phyloP scores from a whole-genome alignment of 768 basidiomycete genomes.

The Tulasnella sp. region DNA sequence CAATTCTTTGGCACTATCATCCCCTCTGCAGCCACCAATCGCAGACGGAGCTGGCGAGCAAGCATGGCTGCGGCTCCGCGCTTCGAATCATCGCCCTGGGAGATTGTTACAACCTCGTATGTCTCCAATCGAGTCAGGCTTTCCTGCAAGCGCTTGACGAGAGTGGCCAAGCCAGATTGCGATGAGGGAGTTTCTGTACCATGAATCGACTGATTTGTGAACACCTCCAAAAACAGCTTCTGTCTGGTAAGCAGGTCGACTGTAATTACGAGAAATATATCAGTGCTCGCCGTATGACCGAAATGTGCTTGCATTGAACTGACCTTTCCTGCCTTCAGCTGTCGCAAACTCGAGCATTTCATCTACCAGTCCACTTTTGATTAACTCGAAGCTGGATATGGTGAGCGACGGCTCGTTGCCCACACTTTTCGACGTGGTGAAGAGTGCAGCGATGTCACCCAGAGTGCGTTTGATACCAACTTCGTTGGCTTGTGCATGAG shows the following conservation, averaged over 20 bases:
- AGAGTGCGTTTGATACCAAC: constrained; percentile 50
- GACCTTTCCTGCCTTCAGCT: constrained; percentile 49
- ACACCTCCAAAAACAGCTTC: constrained; percentile 68
- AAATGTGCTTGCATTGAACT: constrained; percentile 22
- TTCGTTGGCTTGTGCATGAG: constrained; percentile 44
- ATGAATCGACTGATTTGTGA: constrained; percentile 46
- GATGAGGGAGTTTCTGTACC: constrained; percentile 27
- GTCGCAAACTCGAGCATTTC: constrained; percentile 73
- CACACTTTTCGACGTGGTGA: constrained; percentile 39
- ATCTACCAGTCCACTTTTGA: constrained; percentile 89
- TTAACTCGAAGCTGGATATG: constrained; percentile 89
- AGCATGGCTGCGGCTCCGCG: constrained; percentile 82
- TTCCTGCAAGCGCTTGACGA: constrained; percentile 95
- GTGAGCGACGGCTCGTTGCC: constrained; percentile 39
- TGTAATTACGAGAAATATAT: constrained; percentile 25
- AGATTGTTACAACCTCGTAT: constrained; percentile 88
- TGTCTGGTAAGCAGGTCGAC: constrained; percentile 57
- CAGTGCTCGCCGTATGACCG: not conserved
- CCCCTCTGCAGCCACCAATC: constrained; percentile 80
- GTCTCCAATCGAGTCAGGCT: constrained; percentile 89
- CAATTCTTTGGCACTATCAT: constrained; percentile 75
- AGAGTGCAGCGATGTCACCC: constrained; percentile 66
- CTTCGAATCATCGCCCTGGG: constrained; percentile 82
- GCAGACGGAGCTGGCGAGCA: constrained; percentile 83
- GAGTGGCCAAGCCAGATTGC: constrained; percentile 54